Evolutionary conservation across 352 stramenopile genomes (phyloP).

Genomic region (Phytophthora idaei): DNA sequence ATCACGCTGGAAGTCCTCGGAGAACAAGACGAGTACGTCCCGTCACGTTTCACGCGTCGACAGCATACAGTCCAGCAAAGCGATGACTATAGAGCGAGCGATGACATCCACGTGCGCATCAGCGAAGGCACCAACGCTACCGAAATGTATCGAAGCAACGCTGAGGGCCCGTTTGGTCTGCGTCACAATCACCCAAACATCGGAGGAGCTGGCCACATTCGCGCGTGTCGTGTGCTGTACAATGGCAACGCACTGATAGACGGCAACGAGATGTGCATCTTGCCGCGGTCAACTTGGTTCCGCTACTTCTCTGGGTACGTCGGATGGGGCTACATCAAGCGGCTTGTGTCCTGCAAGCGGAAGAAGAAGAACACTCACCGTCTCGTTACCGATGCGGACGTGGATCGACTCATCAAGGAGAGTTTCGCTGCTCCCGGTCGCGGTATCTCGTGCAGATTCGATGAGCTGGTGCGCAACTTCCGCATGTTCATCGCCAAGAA

Average conservation of each 20-base stretch:
- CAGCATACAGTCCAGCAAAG: neutral
- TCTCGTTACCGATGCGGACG: constrained; percentile 68
- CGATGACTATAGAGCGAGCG: constrained; percentile 17
- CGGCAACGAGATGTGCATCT: constrained; percentile 64
- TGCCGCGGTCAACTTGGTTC: constrained; percentile 60
- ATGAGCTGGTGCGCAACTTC: constrained; percentile 82
- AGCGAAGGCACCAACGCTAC: constrained; percentile 40
- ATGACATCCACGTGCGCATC: constrained; percentile 50
- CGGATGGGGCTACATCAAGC: constrained; percentile 52
- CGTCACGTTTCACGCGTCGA: constrained; percentile 43
- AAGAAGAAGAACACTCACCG: constrained; percentile 53
- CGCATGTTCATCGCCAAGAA: constrained; percentile 86
- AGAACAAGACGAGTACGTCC: constrained; percentile 60
- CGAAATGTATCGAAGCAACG: constrained; percentile 20
- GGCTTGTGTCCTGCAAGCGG: constrained; percentile 44
- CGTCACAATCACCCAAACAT: constrained; percentile 52
- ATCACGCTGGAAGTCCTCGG: constrained; percentile 80
- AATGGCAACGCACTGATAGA: constrained; percentile 75
- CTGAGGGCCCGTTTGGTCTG: constrained; percentile 49
- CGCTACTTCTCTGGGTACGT: constrained; percentile 66
- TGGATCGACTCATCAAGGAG: constrained; percentile 68
- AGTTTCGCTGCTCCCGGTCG: constrained; percentile 63
- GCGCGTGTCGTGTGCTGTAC: constrained; percentile 73
- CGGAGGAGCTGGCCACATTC: constrained; percentile 61
- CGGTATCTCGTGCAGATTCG: constrained; percentile 80